These are phyloP conservation scores for Phycomyces nitens DNA, from an alignment of 192 early-diverging fungal genomes.

Conservation along the genomic window DNA sequence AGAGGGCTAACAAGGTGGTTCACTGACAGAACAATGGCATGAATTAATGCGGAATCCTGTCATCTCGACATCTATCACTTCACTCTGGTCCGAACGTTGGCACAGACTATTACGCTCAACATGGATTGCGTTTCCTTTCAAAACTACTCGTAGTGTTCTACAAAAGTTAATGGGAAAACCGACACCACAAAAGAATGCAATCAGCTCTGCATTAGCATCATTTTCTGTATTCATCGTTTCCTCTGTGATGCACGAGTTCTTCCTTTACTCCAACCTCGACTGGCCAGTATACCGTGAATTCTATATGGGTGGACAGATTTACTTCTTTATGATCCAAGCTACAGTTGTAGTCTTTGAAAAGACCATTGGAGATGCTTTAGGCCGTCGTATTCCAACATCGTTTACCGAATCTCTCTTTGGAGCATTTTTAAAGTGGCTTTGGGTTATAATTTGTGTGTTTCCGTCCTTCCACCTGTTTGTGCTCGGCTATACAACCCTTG, in stretches of 20 bases:
- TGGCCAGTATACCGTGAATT: conserved; percentile 2
- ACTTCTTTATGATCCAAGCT: conserved; percentile 15
- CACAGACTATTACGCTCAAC: conserved; percentile 12
- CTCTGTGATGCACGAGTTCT: conserved; percentile 24
- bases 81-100: conserved; percentile 22
- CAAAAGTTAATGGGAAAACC: background rate
- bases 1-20: background rate
- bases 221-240: conserved; percentile 18
- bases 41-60: conserved; percentile 9
- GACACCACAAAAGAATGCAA: background rate
- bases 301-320: conserved; percentile 14
- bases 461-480: conserved; percentile 1
- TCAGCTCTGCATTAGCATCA: background rate
- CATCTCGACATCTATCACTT: conserved; percentile 9
- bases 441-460: conserved; percentile 1
- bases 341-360: conserved; percentile 11
- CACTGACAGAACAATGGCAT: conserved; percentile 13
- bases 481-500: conserved; percentile 6
- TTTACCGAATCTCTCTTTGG: conserved; percentile 3
- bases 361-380: background rate
- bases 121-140: conserved; percentile 12
- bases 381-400: background rate
- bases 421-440: background rate
- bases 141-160: background rate
- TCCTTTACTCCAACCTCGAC: conserved; percentile 1